phyloP scores from a whole-genome alignment of 805 yeast species.

The Kregervanrija fluxuum region DNA sequence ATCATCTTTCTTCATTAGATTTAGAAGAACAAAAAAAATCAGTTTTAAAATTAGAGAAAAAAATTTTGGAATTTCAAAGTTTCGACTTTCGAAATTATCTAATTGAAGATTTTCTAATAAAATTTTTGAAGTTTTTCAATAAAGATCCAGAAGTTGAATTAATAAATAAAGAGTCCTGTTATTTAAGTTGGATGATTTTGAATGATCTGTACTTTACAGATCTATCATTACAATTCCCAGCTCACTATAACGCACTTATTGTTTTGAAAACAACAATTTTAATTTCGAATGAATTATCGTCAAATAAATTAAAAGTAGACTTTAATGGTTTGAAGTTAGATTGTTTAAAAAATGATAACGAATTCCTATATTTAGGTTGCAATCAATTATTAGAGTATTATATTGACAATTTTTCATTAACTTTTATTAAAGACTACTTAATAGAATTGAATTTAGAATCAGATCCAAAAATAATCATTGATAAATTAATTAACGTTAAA shows the following conservation, averaged over 20 bases:
- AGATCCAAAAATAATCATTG: conserved; percentile 20
- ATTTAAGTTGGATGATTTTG: conserved; percentile 67
- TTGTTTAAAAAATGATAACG: conserved; percentile 2
- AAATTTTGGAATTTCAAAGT: conserved; percentile 65
- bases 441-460: conserved; percentile 12
- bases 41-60: conserved; percentile 58
- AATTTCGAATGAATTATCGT: conserved; percentile 20
- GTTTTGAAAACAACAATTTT: conserved; percentile 47
- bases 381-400: conserved; percentile 26
- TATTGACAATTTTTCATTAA: conserved; percentile 21
- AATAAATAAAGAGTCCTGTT: conserved; percentile 40
- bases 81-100: conserved; percentile 73
- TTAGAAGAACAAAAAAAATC: conserved; percentile 51
- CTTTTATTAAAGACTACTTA: conserved; percentile 19
- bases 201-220: conserved; percentile 70
- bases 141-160: conserved; percentile 7
- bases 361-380: conserved; percentile 10
- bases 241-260: conserved; percentile 69
- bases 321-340: conserved; percentile 6
- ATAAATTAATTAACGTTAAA: conserved; percentile 24
- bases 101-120: conserved; percentile 60
- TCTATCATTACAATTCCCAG: conserved; percentile 59
- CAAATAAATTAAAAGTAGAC: conserved; percentile 4
- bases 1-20: conserved; percentile 19
- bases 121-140: conserved; percentile 43